Evolutionary conservation across 805 yeast genomes (phyloP).

Genomic region (Myxozyma sirexii): DNA sequence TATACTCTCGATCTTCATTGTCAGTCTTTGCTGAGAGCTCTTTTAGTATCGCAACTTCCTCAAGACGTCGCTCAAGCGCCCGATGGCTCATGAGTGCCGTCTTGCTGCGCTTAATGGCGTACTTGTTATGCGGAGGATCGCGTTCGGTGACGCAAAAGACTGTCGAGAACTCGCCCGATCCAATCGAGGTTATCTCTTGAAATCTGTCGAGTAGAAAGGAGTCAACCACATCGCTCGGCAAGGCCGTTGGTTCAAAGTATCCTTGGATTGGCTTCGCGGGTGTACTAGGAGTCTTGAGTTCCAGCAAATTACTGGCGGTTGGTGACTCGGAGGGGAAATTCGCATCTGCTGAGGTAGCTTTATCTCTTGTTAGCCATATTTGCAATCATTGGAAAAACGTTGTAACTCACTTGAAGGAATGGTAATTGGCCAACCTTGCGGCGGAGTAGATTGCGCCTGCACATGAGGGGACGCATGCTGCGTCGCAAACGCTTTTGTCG

Average conservation of each 20-base stretch:
- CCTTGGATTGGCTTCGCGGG: constrained; percentile 35
- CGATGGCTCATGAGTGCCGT: constrained; percentile 61
- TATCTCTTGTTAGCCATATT: neutral
- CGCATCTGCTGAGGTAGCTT: constrained; percentile 16
- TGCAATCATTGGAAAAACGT: neutral
- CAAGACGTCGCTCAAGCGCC: constrained; percentile 62
- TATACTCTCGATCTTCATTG: constrained; percentile 72
- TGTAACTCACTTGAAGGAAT: neutral
- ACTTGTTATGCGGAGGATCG: constrained; percentile 48
- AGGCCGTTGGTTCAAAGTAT: constrained; percentile 28
- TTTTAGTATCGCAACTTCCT: constrained; percentile 71
- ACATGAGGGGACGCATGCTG: constrained; percentile 1
- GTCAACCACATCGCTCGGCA: constrained; percentile 39
- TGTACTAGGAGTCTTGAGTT: constrained; percentile 33
- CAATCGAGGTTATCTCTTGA: constrained; percentile 71
- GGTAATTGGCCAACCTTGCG: constrained; percentile 17
- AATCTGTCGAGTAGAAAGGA: constrained; percentile 51
- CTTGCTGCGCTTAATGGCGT: constrained; percentile 87
- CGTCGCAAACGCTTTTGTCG: constrained; percentile 43
- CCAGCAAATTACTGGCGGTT: constrained; percentile 15
- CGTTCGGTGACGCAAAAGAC: constrained; percentile 81
- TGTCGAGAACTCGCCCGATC: constrained; percentile 85
- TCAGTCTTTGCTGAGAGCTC: constrained; percentile 40
- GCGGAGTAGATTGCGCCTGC: constrained; percentile 2
- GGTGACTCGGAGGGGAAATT: constrained; percentile 11